Evolutionary conservation across 2,329 filamentous ascomycete species (phyloP).

Genomic region (Didymella glomerata): DNA sequence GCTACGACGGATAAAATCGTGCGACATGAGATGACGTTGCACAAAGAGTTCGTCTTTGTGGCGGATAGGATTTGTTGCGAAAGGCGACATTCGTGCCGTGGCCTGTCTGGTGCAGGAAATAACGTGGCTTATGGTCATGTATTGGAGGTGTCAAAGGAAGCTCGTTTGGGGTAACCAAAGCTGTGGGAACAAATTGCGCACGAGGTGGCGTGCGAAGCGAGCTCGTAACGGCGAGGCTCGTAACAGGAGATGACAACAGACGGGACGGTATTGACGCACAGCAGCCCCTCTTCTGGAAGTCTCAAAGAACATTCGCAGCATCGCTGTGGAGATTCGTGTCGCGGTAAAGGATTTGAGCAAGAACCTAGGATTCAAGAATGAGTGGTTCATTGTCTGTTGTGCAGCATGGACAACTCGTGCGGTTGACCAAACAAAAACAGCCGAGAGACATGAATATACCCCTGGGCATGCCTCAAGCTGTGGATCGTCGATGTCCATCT

Average conservation of each 20-base stretch:
- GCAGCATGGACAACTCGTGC: neutral
- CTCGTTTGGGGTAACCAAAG: neutral
- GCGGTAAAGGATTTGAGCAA: neutral
- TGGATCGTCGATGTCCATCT: neutral
- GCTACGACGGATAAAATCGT: neutral
- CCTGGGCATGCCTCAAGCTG: neutral
- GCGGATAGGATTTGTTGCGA: neutral
- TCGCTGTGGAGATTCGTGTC: constrained; percentile 12
- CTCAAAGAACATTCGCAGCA: constrained; percentile 11
- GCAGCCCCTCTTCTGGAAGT: constrained; percentile 13
- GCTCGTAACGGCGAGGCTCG: constrained; percentile 5
- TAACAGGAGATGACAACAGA: constrained; percentile 3
- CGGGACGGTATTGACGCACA: constrained; percentile 9
- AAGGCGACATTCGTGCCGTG: neutral
- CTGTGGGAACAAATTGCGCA: neutral
- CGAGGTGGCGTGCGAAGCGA: neutral
- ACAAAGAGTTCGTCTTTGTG: neutral
- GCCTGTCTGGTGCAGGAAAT: neutral
- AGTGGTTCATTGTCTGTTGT: neutral
- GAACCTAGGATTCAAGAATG: neutral
- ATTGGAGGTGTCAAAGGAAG: neutral
- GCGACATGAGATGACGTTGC: neutral
- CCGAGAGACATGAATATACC: neutral
- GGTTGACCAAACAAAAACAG: neutral
- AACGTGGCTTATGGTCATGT: neutral